A percentile compares a stretch with the other conserved stretches of the same genome.
Conservation (phyloP, 257 asterid species). For the Sherardia arvensis region DNA sequence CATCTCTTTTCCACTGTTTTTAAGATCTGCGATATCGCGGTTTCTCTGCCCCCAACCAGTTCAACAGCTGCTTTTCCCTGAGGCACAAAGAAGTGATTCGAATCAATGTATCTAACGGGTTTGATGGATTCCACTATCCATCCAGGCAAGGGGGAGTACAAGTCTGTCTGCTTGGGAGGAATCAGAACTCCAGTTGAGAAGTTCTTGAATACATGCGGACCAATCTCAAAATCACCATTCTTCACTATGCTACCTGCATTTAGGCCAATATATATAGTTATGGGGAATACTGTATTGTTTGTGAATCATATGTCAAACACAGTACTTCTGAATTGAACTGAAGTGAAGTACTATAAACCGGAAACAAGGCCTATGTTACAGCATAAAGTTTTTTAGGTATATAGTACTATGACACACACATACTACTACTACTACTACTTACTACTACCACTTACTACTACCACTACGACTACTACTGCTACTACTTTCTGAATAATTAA, state of each 20-base stretch:
- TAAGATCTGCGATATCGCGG: conserved; percentile 51
- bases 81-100: conserved; percentile 61
- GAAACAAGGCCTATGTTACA: too few relatives aligned
- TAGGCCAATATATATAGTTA: background rate
- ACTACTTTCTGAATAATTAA: too few relatives aligned
- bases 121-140: conserved; percentile 63
- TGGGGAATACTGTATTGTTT: too few relatives aligned
- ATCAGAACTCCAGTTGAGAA: conserved; percentile 67
- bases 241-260: conserved; percentile 52
- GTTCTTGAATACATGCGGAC: conserved; percentile 72
- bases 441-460: too few relatives aligned
- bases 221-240: conserved; percentile 66
- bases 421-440: too few relatives aligned
- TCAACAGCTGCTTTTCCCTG: conserved; percentile 57
- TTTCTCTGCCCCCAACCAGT: conserved; percentile 70
- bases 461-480: too few relatives aligned
- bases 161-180: conserved; percentile 47
- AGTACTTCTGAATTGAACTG: too few relatives aligned
- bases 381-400: too few relatives aligned
- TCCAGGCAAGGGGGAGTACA: conserved; percentile 57
- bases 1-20: conserved; percentile 33
- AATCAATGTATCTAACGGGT: conserved; percentile 58
- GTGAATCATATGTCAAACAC: too few relatives aligned
- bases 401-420: too few relatives aligned
- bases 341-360: too few relatives aligned